Evolutionary conservation across 208 protist genomes (phyloP), one percentile per base, ranked within the genome.

Genomic region (Trypanosoma theileri): DNA sequence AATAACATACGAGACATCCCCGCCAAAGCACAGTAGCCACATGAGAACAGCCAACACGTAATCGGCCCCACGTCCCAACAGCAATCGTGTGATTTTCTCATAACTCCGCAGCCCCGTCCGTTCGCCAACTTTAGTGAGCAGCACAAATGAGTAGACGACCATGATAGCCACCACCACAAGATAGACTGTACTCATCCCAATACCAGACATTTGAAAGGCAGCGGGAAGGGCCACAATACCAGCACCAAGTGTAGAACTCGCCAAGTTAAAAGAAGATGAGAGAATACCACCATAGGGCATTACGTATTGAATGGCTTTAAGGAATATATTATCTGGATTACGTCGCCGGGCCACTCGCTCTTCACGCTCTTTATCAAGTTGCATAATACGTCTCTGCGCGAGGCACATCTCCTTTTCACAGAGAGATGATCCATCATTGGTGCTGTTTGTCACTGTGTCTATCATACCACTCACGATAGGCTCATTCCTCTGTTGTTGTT

Each of bases 231-330:
- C 61, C 26, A 92, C 80, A 53, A 87, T 86, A 63, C 86, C 83
- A 22, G 81, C 86, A 24, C 86, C 86, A 55, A 92, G 73, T 16
- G 86, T 92, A 9, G 81, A 80, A 69, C 75, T 86, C 12, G 79
- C 82, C 1, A 92, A 60, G 66, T 85, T 92, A 61, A 92, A 84
- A 19, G 73, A 66, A 6, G 71, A 75, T 17, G 75, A 69, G 0
- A 80, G 4, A 41, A 84, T 77, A 24, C 82, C 79, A 31, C 82
- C 82, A 69, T 88, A 88, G 10, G 82, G 82, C 17, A 87, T 74
- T 26, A 83, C 63, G 24, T 54, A 54, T 65, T 85, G 71, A 21
- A 82, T 59, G 44, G 55, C 46, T 14, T 71, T 72, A 26, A 80
- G 55, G 3, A 86, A 28, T 4, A 59, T 53, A 55, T 82, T 86